Percentiles rank a stretch among this genome's conserved stretches.
phyloP scores from a whole-genome alignment of 2,329 filamentous ascomycete genomes.

The Lachnellula suecica region DNA sequence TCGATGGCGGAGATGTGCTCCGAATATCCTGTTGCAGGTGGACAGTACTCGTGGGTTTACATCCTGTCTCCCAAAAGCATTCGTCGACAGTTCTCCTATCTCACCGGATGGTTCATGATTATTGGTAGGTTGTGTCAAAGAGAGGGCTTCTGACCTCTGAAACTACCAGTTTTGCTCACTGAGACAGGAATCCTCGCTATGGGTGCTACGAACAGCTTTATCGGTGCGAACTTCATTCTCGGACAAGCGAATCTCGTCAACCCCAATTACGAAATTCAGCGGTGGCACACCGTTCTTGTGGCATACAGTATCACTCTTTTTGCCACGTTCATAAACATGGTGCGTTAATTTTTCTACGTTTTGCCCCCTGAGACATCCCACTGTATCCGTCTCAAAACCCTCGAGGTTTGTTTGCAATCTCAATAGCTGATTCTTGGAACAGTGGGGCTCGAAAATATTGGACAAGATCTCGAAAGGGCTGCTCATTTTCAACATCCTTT shows the following conservation, averaged over 20 bases:
- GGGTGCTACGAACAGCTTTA: conserved; percentile 54
- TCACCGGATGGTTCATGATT: conserved; percentile 49
- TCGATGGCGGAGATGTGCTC: conserved; percentile 60
- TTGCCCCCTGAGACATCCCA: too few relatives aligned
- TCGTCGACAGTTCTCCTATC: conserved; percentile 42
- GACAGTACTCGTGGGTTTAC: conserved; percentile 59
- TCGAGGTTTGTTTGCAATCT: too few relatives aligned
- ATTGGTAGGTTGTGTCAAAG: conserved; percentile 34
- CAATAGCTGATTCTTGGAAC: too few relatives aligned
- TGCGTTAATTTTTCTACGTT: too few relatives aligned
- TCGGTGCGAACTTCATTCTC: conserved; percentile 54
- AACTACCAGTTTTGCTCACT: not conserved
- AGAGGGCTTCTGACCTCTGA: not conserved
- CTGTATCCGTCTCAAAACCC: too few relatives aligned
- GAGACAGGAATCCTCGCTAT: conserved; percentile 40
- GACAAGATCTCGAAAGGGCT: conserved; percentile 50
- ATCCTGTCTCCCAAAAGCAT: conserved; percentile 50
- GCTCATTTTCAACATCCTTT: conserved; percentile 51
- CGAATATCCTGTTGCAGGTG: conserved; percentile 54
- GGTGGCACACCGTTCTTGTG: conserved; percentile 56
- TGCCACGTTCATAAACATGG: conserved; percentile 46
- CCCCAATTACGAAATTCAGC: conserved; percentile 48
- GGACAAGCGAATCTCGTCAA: conserved; percentile 53
- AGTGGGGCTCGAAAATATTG: conserved; percentile 48
- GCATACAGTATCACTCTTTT: conserved; percentile 48